Conservation (phyloP, 148 eudicot species). For the Chenopodium formosanum region DNA sequence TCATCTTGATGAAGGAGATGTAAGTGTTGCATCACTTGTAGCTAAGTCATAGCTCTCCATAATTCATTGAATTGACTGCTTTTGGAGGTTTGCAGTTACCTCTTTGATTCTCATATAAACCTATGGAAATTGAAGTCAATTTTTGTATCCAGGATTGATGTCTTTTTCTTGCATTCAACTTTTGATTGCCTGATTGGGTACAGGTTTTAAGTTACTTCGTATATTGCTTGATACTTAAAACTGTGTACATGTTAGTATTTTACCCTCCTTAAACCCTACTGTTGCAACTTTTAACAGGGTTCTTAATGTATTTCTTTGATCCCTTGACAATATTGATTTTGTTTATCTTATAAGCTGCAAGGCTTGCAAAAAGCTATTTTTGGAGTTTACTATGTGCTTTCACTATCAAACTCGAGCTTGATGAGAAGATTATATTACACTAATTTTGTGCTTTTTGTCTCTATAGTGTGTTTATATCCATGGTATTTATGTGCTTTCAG, state of each 20-base stretch:
- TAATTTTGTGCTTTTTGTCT: constrained; percentile 5
- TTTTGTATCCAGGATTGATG: neutral
- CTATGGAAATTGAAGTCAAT: neutral
- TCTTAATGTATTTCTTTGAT: neutral
- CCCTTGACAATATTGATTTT: neutral
- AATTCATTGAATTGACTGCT: neutral
- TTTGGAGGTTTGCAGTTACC: neutral
- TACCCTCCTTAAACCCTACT: neutral
- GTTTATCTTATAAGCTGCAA: neutral
- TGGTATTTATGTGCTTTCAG: constrained; percentile 34
- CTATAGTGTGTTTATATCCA: neutral
- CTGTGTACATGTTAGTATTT: neutral
- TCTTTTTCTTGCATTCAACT: neutral
- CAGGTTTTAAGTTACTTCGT: neutral
- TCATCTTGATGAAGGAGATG: constrained; percentile 99
- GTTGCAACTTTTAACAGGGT: constrained; percentile 1
- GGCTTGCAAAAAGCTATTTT: neutral
- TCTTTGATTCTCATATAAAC: neutral
- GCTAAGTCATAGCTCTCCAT: constrained; percentile 1
- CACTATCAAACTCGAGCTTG: neutral
- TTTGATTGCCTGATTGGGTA: neutral
- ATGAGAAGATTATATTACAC: neutral
- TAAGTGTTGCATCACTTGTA: constrained; percentile 41
- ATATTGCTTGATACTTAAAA: neutral
- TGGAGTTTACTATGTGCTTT: neutral